A percentile compares a stretch with the other conserved stretches of the same genome.
phyloP scores from a whole-genome alignment of 257 asterid genomes.

The Solanum rostratum region DNA sequence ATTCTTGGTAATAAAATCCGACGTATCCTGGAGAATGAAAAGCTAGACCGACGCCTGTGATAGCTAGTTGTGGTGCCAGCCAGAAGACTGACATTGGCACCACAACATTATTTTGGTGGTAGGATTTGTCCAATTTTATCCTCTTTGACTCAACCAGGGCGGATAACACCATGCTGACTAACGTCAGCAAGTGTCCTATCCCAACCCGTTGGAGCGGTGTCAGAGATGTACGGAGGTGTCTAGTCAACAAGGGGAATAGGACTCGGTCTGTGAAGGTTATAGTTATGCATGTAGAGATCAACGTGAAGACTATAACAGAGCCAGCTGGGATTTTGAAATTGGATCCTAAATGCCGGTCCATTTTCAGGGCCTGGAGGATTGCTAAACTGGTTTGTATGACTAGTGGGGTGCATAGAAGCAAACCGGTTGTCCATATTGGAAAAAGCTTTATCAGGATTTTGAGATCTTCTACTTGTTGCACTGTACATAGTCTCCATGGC shows the following conservation, averaged over 20 bases:
- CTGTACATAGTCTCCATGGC: constrained; percentile 11
- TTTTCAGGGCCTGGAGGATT: constrained; percentile 9
- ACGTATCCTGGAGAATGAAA: constrained; percentile 20
- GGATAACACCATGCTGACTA: background rate
- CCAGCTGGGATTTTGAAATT: constrained; percentile 10
- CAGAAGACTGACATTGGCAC: constrained; percentile 19
- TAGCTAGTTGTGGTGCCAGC: constrained; percentile 8
- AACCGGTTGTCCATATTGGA: constrained; percentile 11
- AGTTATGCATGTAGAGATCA: constrained; percentile 1
- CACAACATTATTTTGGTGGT: background rate
- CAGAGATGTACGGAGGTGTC: background rate
- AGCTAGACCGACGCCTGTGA: constrained; percentile 13
- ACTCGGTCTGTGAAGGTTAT: constrained; percentile 1
- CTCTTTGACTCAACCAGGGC: constrained; percentile 13
- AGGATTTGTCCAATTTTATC: background rate
- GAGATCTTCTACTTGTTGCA: constrained; percentile 13
- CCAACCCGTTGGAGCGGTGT: constrained; percentile 13
- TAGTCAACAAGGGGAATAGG: background rate
- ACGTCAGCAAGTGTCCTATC: constrained; percentile 7
- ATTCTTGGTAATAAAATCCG: constrained; percentile 13
- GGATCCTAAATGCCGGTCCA: background rate
- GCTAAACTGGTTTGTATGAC: constrained; percentile 6
- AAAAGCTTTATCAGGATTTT: constrained; percentile 6
- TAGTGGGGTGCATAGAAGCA: constrained; percentile 7
- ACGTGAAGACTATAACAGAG: constrained; percentile 2